Base-by-base conservation (phyloP, 2,329 filamentous ascomycete species). In the Alternaria gansuensis region DNA sequence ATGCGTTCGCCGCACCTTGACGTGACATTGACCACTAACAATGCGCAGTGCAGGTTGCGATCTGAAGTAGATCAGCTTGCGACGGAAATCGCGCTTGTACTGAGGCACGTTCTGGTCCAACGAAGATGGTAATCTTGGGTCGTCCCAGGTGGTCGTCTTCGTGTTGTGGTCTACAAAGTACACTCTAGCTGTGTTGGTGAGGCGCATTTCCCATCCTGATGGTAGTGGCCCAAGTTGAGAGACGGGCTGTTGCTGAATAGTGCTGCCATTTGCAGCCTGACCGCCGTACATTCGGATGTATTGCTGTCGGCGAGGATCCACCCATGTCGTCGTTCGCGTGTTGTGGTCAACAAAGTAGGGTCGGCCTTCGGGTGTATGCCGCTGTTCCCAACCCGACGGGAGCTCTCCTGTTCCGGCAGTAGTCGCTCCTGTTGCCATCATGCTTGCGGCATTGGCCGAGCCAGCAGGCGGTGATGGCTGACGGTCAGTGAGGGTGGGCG, bases 111-210 rank as follows among this genome's bases (percentile, higher is more conserved):
- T 97, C 80, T 99, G 95, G 72, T 99, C 95, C 62, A 99, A 83
- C 0, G 95, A 98, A 3, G 94, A 98, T 24, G 95, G 95, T 68
- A 99, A 82, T 74, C 95, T 88, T 34, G 95, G 95, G 74, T 99
- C 95, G 75, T 99, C 95, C 95, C 95, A 99, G 1, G 95, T 99
- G 3, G 95, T 99, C 0, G 95, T 99, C 84, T 99, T 99, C 43
- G 95, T 99, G 81, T 99, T 99, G 82, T 99, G 95, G 74, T 99
- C 95, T 43, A 99, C 95, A 78, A 99, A 99, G 81, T 99, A 99
- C 14, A 99, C 95, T 59, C 95, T 87, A 28, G 95, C 95, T 13
- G 95, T 99, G 79, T 99, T 98, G 52, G 95, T 99, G 51, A 99
- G 88, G 60, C 95, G 92, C 95, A 99, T 99, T 83, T 99, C 95